These are phyloP conservation scores for Reutealis trisperma DNA, from an alignment of 345 rosid species.

Conservation along the genomic window DNA sequence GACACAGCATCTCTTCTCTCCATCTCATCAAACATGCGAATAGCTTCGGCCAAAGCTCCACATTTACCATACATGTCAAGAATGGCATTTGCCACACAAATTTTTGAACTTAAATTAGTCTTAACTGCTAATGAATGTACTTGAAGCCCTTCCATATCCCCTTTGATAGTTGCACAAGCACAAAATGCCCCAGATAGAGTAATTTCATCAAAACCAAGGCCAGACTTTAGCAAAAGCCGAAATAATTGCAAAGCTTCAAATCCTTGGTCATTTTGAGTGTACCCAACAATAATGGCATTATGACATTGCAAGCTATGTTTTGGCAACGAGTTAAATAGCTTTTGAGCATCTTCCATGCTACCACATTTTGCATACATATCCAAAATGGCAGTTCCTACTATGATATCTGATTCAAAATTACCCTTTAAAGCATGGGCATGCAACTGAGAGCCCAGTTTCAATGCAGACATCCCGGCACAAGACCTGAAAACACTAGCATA, in stretches of 20 bases:
- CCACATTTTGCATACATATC: slow-evolving; percentile 95
- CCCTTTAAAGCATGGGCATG: slow-evolving; percentile 81
- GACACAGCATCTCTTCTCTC: slow-evolving; percentile 72
- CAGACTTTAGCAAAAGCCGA: slow-evolving; percentile 49
- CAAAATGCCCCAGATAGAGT: slow-evolving; percentile 84
- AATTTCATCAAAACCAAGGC: slow-evolving; percentile 72
- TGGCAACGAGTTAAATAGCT: slow-evolving; percentile 62
- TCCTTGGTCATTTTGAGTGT: slow-evolving; percentile 54
- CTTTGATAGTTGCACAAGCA: slow-evolving; percentile 72
- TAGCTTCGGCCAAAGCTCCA: slow-evolving; percentile 68
- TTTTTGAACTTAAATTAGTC: slow-evolving; percentile 42
- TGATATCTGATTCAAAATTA: slow-evolving; percentile 55
- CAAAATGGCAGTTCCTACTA: slow-evolving; percentile 83
- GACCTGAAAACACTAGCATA: slow-evolving; percentile 86
- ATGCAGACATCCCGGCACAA: slow-evolving; percentile 60
- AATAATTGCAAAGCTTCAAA: slow-evolving; percentile 63
- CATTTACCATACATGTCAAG: slow-evolving; percentile 95
- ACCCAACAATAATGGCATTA: slow-evolving; percentile 85
- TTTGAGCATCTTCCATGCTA: slow-evolving; percentile 60
- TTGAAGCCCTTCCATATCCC: slow-evolving; percentile 70
- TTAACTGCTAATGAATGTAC: slow-evolving; percentile 64
- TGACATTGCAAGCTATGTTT: slow-evolving; percentile 64
- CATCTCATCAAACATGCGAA: slow-evolving; percentile 66
- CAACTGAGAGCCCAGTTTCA: slow-evolving; percentile 66
- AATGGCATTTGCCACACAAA: slow-evolving; percentile 79